These are phyloP conservation scores for Dipodascopsis uninucleata DNA, from an alignment of 805 yeast species.

Conservation along the genomic window DNA sequence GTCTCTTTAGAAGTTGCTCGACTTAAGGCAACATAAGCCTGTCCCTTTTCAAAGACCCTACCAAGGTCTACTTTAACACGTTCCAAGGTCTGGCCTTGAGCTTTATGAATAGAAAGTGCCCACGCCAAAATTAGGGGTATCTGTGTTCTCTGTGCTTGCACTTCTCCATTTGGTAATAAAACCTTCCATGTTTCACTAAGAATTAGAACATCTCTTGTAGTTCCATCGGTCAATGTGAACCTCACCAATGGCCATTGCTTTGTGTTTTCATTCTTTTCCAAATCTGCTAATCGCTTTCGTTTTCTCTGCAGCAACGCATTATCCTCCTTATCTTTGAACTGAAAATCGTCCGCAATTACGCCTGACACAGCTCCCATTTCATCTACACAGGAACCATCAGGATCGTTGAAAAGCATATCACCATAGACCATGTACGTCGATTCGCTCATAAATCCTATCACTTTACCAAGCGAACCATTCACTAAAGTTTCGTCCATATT, in stretches of 20 bases:
- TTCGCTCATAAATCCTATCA: conserved; percentile 50
- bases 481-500: conserved; percentile 74
- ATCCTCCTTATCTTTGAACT: conserved; percentile 30
- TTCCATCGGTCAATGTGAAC: conserved; percentile 67
- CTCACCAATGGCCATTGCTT: conserved; percentile 67
- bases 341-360: conserved; percentile 12
- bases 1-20: conserved; percentile 84
- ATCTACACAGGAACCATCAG: conserved; percentile 4
- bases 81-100: conserved; percentile 88
- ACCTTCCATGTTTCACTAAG: conserved; percentile 79
- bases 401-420: background rate
- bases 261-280: background rate
- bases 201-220: conserved; percentile 69
- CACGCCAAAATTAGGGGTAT: conserved; percentile 90
- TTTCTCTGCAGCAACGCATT: conserved; percentile 21
- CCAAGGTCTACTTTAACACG: conserved; percentile 73
- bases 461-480: conserved; percentile 86
- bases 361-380: conserved; percentile 7
- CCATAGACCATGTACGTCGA: conserved; percentile 30
- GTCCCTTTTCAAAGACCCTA: conserved; percentile 83
- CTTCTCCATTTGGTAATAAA: conserved; percentile 67
- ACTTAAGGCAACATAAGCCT: conserved; percentile 91
- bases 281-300: conserved; percentile 3
- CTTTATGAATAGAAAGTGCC: conserved; percentile 93
- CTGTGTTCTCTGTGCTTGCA: conserved; percentile 71